These are phyloP conservation scores for Anthracocystis setariae DNA, from an alignment of 1,284 basidiomycete genomes.

Conservation along the genomic window DNA sequence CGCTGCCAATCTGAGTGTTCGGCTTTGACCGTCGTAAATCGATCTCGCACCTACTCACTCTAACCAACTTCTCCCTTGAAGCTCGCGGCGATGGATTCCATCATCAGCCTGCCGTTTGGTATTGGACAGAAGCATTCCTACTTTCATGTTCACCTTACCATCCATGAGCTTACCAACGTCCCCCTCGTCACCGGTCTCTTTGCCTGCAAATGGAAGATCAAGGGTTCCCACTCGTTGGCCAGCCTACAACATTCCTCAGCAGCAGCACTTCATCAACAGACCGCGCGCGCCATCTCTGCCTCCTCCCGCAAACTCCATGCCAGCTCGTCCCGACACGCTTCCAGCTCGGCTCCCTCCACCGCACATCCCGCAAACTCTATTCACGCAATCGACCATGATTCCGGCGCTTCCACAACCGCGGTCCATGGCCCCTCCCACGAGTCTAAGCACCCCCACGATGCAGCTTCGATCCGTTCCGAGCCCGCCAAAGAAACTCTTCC, in stretches of 20 bases:
- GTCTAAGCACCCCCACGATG: constrained; percentile 15
- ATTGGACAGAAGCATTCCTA: constrained; percentile 72
- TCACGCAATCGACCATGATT: constrained; percentile 33
- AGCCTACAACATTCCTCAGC: constrained; percentile 44
- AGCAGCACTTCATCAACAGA: constrained; percentile 34
- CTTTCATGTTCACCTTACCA: constrained; percentile 75
- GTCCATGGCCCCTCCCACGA: constrained; percentile 16
- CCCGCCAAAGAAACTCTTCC: constrained; percentile 14
- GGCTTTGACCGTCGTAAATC: not conserved
- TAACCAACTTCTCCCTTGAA: no score
- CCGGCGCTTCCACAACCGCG: constrained; percentile 14
- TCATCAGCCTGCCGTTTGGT: constrained; percentile 37
- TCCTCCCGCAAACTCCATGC: constrained; percentile 13
- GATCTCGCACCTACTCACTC: no score
- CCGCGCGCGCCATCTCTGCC: constrained; percentile 16
- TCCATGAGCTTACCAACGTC: constrained; percentile 80
- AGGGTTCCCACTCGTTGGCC: constrained; percentile 70
- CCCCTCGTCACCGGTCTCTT: constrained; percentile 81
- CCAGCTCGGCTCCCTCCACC: not conserved
- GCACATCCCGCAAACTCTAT: constrained; percentile 5
- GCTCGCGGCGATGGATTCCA: constrained; percentile 31
- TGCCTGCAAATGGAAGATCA: constrained; percentile 79
- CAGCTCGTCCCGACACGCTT: constrained; percentile 14
- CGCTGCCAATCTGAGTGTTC: not conserved
- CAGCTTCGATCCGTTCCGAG: constrained; percentile 24